Conservation (phyloP, 2,329 filamentous ascomycete species). For the Akanthomyces lecanii region DNA sequence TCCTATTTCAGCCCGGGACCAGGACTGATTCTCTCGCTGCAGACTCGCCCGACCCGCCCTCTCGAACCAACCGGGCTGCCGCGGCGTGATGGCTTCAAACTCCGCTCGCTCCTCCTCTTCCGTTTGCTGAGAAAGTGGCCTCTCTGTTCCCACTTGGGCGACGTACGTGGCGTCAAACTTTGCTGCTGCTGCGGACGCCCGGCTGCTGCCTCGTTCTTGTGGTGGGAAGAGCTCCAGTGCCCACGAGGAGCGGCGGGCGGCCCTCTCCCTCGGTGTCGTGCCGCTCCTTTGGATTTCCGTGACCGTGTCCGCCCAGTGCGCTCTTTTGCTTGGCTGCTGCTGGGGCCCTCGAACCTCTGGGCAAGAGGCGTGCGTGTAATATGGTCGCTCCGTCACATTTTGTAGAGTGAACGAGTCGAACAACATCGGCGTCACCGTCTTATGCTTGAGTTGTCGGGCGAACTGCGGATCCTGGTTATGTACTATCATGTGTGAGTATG, state of each 20-base stretch:
- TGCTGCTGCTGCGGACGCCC: not conserved
- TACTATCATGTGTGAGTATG: not conserved
- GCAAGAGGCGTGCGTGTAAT: conserved; percentile 7
- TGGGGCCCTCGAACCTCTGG: not conserved
- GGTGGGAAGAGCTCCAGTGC: not conserved
- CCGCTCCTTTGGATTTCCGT: conserved; percentile 10
- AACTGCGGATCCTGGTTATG: not conserved
- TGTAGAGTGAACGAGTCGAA: too few species aligned
- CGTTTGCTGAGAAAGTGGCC: not conserved
- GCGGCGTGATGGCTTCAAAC: not conserved
- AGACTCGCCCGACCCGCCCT: not conserved
- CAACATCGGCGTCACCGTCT: not conserved
- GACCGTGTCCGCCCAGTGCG: conserved; percentile 16
- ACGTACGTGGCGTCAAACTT: not conserved
- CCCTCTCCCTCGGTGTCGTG: conserved; percentile 13
- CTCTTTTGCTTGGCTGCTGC: not conserved
- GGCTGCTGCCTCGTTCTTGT: not conserved
- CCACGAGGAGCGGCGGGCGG: conserved; percentile 13
- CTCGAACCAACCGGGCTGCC: not conserved
- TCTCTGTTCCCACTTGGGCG: conserved; percentile 3
- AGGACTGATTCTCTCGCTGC: not conserved
- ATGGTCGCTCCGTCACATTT: not conserved
- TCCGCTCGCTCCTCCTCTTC: not conserved
- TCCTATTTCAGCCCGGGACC: not conserved
- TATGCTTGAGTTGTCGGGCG: not conserved